Conservation (phyloP, 306 rosid species). For the Psophocarpus tetragonolobus region DNA sequence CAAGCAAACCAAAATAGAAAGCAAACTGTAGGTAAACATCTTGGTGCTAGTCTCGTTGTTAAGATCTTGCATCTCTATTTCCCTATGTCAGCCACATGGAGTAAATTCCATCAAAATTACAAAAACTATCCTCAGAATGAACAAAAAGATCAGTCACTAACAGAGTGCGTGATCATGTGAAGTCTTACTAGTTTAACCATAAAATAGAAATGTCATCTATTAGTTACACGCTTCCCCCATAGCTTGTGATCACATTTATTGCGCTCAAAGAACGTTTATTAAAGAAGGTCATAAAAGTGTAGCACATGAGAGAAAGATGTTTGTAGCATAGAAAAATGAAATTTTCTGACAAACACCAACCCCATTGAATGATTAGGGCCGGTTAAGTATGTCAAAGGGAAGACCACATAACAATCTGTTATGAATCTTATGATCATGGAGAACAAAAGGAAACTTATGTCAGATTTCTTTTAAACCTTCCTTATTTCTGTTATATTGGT, state of each 20-base stretch:
- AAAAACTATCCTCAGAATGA: background rate
- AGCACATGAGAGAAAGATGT: background rate
- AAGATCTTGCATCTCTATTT: conserved; percentile 80
- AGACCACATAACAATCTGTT: background rate
- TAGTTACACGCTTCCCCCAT: background rate
- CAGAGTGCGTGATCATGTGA: background rate
- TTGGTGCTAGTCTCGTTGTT: conserved; percentile 55
- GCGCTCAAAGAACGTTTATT: conserved; percentile 3
- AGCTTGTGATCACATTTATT: background rate
- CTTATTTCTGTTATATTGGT: conserved; percentile 14
- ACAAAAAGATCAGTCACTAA: background rate
- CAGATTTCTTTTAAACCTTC: background rate
- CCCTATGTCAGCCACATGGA: conserved; percentile 50
- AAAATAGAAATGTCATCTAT: background rate
- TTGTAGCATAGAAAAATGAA: background rate
- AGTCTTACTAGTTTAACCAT: background rate
- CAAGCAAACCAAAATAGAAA: conserved; percentile 74
- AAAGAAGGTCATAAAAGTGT: conserved; percentile 6
- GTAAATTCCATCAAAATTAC: conserved; percentile 17
- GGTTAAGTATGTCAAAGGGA: background rate
- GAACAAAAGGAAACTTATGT: background rate
- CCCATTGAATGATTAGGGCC: conserved; percentile 2
- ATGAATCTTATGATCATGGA: background rate
- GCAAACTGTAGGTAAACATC: conserved; percentile 66
- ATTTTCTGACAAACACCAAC: background rate